Conservation (phyloP, 2,329 filamentous ascomycete genomes). For the Hypoxylon rubiginosum region DNA sequence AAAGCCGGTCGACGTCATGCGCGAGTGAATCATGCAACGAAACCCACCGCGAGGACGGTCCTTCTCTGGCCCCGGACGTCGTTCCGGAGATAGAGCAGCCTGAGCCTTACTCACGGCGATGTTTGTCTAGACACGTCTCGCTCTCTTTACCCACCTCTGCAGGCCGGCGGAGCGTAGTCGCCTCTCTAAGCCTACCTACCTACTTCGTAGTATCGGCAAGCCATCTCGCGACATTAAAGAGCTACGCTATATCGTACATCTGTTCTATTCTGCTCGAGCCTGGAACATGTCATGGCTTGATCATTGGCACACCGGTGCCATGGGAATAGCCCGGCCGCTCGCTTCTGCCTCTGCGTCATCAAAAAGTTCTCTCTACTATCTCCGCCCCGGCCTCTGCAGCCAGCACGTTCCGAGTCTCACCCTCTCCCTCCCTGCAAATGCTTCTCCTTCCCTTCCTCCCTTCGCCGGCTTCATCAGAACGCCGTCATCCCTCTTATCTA, state of each 20-base stretch:
- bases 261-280: background rate
- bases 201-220: background rate
- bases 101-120: background rate
- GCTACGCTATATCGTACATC: background rate
- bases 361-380: background rate
- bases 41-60: background rate
- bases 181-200: background rate
- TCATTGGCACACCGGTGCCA: background rate
- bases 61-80: background rate
- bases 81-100: background rate
- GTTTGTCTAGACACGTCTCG: background rate
- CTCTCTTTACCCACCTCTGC: background rate
- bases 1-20: background rate
- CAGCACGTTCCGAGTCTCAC: background rate
- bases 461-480: background rate
- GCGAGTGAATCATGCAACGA: too few relatives aligned
- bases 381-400: too few relatives aligned
- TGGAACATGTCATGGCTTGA: background rate
- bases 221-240: background rate
- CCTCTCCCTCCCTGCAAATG: background rate
- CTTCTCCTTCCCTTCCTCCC: background rate
- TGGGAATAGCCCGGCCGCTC: constrained; percentile 2
- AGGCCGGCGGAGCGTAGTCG: background rate
- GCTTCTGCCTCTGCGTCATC: background rate
- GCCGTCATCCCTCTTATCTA: background rate